Conservation (phyloP, 805 yeast species). For the Nakazawaea molendinolei region DNA sequence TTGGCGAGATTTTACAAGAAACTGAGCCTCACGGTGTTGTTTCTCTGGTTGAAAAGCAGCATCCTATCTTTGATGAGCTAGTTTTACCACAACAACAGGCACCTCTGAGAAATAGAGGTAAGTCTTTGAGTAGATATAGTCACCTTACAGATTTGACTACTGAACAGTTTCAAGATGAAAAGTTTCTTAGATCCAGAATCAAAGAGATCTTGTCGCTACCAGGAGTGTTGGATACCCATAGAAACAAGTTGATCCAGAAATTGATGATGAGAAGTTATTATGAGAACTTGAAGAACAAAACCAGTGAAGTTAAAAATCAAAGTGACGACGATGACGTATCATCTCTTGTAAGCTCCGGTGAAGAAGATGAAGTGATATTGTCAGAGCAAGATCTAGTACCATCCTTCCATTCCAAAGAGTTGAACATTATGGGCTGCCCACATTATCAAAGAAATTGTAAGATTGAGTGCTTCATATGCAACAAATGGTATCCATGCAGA, state of each 20-base stretch:
- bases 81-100: conserved; percentile 29
- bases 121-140: conserved; percentile 16
- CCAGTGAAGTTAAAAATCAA: neutral
- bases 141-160: conserved; percentile 24
- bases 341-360: conserved; percentile 17
- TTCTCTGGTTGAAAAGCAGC: conserved; percentile 28
- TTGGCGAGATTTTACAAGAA: conserved; percentile 1
- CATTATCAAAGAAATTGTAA: conserved; percentile 85
- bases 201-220: conserved; percentile 35
- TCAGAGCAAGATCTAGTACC: conserved; percentile 41
- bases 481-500: conserved; percentile 73
- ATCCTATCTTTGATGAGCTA: conserved; percentile 31
- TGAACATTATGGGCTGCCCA: conserved; percentile 59
- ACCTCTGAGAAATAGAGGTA: conserved; percentile 11
- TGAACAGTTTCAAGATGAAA: conserved; percentile 28
- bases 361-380: conserved; percentile 36
- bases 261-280: conserved; percentile 66
- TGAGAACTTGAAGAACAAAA: conserved; percentile 19
- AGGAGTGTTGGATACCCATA: conserved; percentile 32
- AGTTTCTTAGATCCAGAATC: conserved; percentile 39
- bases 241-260: conserved; percentile 48
- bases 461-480: conserved; percentile 71
- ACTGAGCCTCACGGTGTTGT: conserved; percentile 39
- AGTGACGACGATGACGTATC: conserved; percentile 12
- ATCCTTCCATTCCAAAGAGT: conserved; percentile 37